phyloP scores from a whole-genome alignment of 2,329 filamentous ascomycete genomes.

The Diaporthe australafricana region DNA sequence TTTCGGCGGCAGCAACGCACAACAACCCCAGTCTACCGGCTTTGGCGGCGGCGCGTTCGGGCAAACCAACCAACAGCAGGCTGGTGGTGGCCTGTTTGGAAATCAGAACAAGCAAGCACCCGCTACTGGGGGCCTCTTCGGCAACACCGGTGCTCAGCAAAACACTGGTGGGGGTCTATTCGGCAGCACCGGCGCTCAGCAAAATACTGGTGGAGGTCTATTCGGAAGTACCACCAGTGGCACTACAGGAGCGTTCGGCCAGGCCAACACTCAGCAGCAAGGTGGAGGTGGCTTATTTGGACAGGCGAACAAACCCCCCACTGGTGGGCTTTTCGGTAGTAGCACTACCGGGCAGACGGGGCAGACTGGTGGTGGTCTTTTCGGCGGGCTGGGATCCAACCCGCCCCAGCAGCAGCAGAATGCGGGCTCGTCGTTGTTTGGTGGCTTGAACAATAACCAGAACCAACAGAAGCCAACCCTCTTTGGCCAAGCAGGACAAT shows the following conservation, averaged over 20 bases:
- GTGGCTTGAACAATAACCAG: conserved; percentile 55
- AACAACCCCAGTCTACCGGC: conserved; percentile 56
- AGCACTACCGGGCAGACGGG: conserved; percentile 50
- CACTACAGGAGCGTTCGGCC: conserved; percentile 43
- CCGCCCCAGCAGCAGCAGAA: conserved; percentile 53
- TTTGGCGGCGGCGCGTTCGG: conserved; percentile 52
- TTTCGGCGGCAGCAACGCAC: conserved; percentile 31
- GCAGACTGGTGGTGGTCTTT: conserved; percentile 60
- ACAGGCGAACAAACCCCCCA: conserved; percentile 51
- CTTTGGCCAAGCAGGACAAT: conserved; percentile 60
- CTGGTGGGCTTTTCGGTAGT: conserved; percentile 63
- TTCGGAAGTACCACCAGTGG: conserved; percentile 51
- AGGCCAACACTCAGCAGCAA: conserved; percentile 40
- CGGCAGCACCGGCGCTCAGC: conserved; percentile 46
- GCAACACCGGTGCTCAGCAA: conserved; percentile 41
- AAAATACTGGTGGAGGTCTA: conserved; percentile 42
- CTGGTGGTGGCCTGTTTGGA: conserved; percentile 37
- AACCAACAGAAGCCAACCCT: conserved; percentile 67
- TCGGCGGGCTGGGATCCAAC: conserved; percentile 55
- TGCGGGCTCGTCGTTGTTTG: conserved; percentile 57
- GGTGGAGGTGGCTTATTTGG: conserved; percentile 55
- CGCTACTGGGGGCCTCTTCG: conserved; percentile 45
- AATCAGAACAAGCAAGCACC: conserved; percentile 33
- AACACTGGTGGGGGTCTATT: conserved; percentile 47
- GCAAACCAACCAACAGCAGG: conserved; percentile 52